Conservation (phyloP, 129 eudicot genomes). For the carrot (Daucus carota) region DH1_v3.0 NC_030386.2:3785001-3785500, state of each 20-base stretch:
- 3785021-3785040: constrained; percentile 33
- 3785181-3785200: constrained; percentile 24
- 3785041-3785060: constrained; percentile 31
- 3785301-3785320: constrained; percentile 29
- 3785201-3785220: constrained; percentile 14
- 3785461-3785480: constrained; percentile 41
- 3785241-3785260: not conserved
- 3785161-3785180: constrained; percentile 26
- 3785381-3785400: constrained; percentile 66
- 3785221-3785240: constrained; percentile 12
- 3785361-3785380: constrained; percentile 54
- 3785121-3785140: constrained; percentile 32
- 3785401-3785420: constrained; percentile 42
- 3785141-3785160: constrained; percentile 23
- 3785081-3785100: constrained; percentile 26
- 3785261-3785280: constrained; percentile 16
- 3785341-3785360: constrained; percentile 58
- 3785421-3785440: constrained; percentile 24
- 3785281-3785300: constrained; percentile 15
- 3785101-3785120: constrained; percentile 16
- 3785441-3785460: constrained; percentile 26
- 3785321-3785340: constrained; percentile 34
- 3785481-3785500: constrained; percentile 69
- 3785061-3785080: constrained; percentile 41
- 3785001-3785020: constrained; percentile 57